Evolutionary conservation across 2,329 filamentous ascomycete species (phyloP).

Genomic region (Xylaria multiplex): DNA sequence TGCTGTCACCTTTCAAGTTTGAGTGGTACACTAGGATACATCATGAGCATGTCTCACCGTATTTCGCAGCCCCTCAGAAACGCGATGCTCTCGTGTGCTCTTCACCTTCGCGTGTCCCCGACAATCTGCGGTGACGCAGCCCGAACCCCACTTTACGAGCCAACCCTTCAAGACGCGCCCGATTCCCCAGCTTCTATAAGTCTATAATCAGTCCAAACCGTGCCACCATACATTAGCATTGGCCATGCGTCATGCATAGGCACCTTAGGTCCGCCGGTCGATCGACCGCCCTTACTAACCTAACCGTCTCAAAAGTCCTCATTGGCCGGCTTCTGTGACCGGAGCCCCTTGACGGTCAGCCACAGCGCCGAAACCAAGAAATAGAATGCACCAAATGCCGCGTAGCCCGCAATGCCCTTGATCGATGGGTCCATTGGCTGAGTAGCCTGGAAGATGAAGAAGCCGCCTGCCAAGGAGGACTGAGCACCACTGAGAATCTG

Average conservation of each 20-base stretch:
- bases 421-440: constrained; percentile 31
- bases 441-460: constrained; percentile 38
- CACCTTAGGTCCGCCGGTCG: no score
- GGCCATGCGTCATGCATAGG: neutral
- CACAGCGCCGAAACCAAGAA: constrained; percentile 37
- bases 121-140: neutral
- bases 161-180: neutral
- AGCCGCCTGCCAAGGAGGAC: constrained; percentile 33
- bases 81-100: neutral
- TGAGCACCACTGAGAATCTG: constrained; percentile 37
- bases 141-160: neutral
- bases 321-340: constrained; percentile 29
- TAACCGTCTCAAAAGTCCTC: constrained; percentile 28
- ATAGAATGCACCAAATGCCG: constrained; percentile 37
- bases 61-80: neutral
- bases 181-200: neutral
- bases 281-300: neutral
- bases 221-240: neutral
- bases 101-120: neutral
- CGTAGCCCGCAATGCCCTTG: constrained; percentile 35
- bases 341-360: constrained; percentile 35
- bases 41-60: neutral
- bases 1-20: neutral
- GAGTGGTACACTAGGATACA: constrained; percentile 1
- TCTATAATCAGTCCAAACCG: neutral